Evolutionary conservation across 805 yeast species (phyloP), one percentile per base, ranked within the genome.

Genomic region (Trichomonascus vanleenenianus): DNA sequence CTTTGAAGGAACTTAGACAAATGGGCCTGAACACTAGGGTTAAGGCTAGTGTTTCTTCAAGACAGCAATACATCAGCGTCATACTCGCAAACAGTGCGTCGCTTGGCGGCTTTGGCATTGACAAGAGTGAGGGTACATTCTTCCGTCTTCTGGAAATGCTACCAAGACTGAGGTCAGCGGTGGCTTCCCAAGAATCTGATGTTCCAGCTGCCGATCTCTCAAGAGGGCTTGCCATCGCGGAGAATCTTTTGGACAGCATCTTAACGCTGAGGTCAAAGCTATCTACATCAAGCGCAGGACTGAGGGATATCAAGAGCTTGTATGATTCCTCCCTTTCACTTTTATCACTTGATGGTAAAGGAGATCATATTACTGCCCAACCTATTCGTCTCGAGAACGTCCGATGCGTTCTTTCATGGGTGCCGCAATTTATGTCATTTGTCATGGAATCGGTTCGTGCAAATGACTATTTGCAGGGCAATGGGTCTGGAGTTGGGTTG

Each of bases 161-260:
- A 38, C 97, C 97, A 2, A 71, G 91, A 39, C 66, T 91, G 46
- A 74, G 95, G 56, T 74, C 81, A 15, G 67, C 85, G 2, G 79
- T 81, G 9, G 62, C 78, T 1, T 69, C 70, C 11, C 76, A 80
- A 11, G 74, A 80, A 7, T 83, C 78, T 6, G 97, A 87, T 55
- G 78, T 85, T 19, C 93, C 96, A 2, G 74, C 73, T 11, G 67
- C 75, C 2, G 94, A 84, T 58, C 74, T 85, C 27, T 83, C 79
- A 50, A 81, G 81, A 52, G 94, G 88, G 33, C 67, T 87, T 55
- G 87, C 88, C 7, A 79, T 80, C 7, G 67, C 79, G 2, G 97
- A 91, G 56, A 81, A 86, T 59, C 59, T 86, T 42, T 60, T 88
- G 2, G 75, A 73, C 47, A 66, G 76, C 2, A 62, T 88, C 50